These are phyloP conservation scores for Gentiana macrophylla DNA, from an alignment of 257 asterid species.

Conservation along the genomic window DNA sequence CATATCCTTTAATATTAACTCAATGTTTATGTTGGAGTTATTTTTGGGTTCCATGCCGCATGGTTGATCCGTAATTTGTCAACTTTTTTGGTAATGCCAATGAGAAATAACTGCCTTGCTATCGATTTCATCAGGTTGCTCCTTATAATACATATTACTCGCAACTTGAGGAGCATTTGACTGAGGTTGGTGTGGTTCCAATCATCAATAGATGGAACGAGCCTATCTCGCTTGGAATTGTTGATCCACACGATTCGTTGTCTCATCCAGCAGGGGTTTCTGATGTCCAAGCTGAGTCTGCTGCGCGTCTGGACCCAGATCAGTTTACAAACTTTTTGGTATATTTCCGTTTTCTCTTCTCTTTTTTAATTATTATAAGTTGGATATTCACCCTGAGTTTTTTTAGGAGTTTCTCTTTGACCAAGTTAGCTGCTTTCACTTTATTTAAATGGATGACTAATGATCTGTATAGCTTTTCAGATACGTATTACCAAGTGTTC, in stretches of 20 bases:
- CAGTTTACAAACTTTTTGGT: constrained; percentile 72
- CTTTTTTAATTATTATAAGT: neutral
- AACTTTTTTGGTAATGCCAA: no score
- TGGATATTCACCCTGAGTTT: no score
- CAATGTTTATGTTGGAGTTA: no score
- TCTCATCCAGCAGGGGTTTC: constrained; percentile 93
- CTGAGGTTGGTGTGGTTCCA: constrained; percentile 65
- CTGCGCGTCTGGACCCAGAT: constrained; percentile 69
- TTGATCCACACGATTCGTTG: constrained; percentile 89
- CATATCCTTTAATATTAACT: no score
- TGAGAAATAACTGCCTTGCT: constrained; percentile 2
- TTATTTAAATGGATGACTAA: neutral
- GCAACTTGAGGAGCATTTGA: constrained; percentile 72
- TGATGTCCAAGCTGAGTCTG: constrained; percentile 88
- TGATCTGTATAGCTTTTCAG: constrained; percentile 1
- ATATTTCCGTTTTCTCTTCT: constrained; percentile 4
- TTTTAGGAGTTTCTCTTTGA: no score
- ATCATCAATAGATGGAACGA: constrained; percentile 76
- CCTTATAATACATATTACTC: constrained; percentile 76
- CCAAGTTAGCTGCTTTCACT: no score
- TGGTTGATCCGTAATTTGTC: no score
- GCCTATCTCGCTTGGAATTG: constrained; percentile 73
- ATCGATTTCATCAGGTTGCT: constrained; percentile 52
- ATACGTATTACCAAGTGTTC: neutral
- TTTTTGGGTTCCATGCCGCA: no score